These are phyloP conservation scores for Clavariopsis aquatica DNA, from an alignment of 495 filamentous ascomycete genomes.

Conservation along the genomic window DNA sequence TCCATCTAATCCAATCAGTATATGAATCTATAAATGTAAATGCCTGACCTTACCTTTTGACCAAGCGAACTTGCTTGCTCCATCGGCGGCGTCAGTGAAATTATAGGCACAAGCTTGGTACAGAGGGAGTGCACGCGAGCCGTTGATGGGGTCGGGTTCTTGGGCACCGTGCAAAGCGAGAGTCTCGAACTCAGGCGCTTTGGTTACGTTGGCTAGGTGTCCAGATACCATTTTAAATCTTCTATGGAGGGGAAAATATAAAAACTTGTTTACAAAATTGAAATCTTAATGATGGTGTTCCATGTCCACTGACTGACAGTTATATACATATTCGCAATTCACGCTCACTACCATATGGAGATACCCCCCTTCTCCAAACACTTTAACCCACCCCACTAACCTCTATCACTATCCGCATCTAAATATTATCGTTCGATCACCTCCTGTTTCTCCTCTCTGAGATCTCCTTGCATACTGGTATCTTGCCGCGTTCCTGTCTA, in stretches of 20 bases:
- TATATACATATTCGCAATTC: no score
- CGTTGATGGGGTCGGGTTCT: conserved; percentile 50
- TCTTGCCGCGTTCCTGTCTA: background rate
- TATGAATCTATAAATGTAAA: no score
- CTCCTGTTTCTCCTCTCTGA: no score
- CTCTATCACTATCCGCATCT: no score
- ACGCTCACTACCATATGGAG: no score
- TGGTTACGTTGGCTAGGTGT: conserved; percentile 16
- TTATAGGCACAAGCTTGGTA: conserved; percentile 50
- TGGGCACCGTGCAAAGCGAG: conserved; percentile 48
- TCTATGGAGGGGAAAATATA: background rate
- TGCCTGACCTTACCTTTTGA: conserved; percentile 41
- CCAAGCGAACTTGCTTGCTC: conserved; percentile 50
- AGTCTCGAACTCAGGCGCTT: conserved; percentile 45
- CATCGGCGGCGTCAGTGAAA: conserved; percentile 50
- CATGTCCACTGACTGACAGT: no score
- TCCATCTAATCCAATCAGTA: background rate
- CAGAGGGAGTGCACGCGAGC: conserved; percentile 48
- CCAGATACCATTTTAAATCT: conserved; percentile 2
- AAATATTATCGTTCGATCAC: no score
- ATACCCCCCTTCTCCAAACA: no score
- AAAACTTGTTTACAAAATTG: no score
- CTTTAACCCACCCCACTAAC: no score
- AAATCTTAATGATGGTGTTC: no score
- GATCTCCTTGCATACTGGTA: no score